Conservation (phyloP, 805 yeast genomes). For the Yueomyces sinensis region DNA sequence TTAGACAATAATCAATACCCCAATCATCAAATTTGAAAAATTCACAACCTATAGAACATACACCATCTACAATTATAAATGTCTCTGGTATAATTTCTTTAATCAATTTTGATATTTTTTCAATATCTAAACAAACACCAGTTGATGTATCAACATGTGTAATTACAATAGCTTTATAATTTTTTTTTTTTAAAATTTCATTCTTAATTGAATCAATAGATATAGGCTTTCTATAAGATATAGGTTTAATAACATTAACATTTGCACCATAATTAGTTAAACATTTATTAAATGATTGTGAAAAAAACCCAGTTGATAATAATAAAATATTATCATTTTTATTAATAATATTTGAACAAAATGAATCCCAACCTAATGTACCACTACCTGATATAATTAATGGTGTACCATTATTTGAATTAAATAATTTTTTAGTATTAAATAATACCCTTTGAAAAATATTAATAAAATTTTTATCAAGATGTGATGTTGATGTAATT, state of each 20-base stretch:
- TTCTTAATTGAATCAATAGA: slow-evolving; percentile 17
- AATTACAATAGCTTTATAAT: slow-evolving; percentile 61
- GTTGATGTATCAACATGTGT: slow-evolving; percentile 97
- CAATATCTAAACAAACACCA: slow-evolving; percentile 72
- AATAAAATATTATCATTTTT: slow-evolving; percentile 68
- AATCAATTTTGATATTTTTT: slow-evolving; percentile 46
- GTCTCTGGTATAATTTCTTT: slow-evolving; percentile 63
- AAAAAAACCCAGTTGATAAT: slow-evolving; percentile 81
- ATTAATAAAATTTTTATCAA: slow-evolving; percentile 68
- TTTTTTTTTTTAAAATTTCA: slow-evolving; percentile 34
- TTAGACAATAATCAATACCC: slow-evolving; percentile 78
- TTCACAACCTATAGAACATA: slow-evolving; percentile 89
- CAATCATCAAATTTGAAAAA: slow-evolving; percentile 72
- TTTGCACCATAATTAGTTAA: slow-evolving; percentile 60
- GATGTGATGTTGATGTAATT: slow-evolving; percentile 79
- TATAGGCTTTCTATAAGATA: slow-evolving; percentile 42
- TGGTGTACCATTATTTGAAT: slow-evolving; percentile 54
- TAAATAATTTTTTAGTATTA: slow-evolving; percentile 62
- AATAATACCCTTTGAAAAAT: slow-evolving; percentile 58
- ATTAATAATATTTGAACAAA: slow-evolving; percentile 59
- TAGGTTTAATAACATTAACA: slow-evolving; percentile 55
- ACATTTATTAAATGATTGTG: slow-evolving; percentile 70
- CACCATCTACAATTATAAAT: slow-evolving; percentile 81
- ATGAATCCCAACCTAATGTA: slow-evolving; percentile 89
- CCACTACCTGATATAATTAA: slow-evolving; percentile 83